These are phyloP conservation scores for Gossypium schwendimanii DNA, from an alignment of 441 rosid genomes.

Conservation along the genomic window DNA sequence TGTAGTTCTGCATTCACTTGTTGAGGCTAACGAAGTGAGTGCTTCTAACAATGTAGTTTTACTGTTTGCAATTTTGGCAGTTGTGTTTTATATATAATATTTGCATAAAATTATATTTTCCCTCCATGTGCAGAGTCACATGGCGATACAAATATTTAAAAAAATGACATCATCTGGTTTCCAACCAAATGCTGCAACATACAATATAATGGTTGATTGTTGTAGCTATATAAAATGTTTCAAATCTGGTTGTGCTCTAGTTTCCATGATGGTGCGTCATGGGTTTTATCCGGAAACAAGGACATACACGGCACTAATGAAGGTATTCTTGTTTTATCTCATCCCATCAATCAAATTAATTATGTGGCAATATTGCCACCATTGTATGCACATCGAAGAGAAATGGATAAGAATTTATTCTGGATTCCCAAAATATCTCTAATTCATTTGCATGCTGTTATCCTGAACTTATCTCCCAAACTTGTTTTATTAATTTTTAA, in stretches of 20 bases:
- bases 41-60: conserved; percentile 15
- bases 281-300: conserved; percentile 43
- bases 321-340: conserved; percentile 33
- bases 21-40: conserved; percentile 58
- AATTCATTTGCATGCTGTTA: not conserved
- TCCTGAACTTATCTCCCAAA: not conserved
- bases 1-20: conserved; percentile 59
- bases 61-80: conserved; percentile 2
- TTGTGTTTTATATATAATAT: conserved; percentile 1
- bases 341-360: not conserved
- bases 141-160: conserved; percentile 54
- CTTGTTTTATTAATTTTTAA: not conserved
- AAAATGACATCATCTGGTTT: conserved; percentile 44
- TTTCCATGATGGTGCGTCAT: conserved; percentile 78
- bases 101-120: conserved; percentile 18
- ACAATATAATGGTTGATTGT: conserved; percentile 67
- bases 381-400: not conserved
- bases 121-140: conserved; percentile 38
- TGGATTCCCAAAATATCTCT: not conserved
- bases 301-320: conserved; percentile 54
- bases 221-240: conserved; percentile 43
- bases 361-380: not conserved
- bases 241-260: conserved; percentile 50
- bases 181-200: conserved; percentile 46
- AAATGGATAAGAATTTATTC: not conserved